Percentiles rank a stretch among this genome's conserved stretches.
phyloP scores from a whole-genome alignment of 2,329 filamentous ascomycete species.

The Diaporthe ilicicola region DNA sequence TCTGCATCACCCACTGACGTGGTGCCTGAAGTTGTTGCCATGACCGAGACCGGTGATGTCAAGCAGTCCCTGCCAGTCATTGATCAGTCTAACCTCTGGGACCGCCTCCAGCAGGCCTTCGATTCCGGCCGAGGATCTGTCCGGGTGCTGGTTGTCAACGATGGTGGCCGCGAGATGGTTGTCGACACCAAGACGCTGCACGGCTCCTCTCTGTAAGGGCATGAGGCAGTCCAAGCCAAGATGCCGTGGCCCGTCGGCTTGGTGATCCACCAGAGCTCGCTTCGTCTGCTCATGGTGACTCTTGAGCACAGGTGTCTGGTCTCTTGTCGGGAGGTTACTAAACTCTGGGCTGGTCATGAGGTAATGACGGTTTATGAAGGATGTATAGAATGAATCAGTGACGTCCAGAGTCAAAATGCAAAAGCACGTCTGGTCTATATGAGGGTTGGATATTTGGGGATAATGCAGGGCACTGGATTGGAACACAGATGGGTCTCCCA shows the following conservation, averaged over 20 bases:
- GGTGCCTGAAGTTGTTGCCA: conserved; percentile 75
- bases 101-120: conserved; percentile 83
- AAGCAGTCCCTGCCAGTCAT: conserved; percentile 95
- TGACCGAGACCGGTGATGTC: conserved; percentile 99
- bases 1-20: not conserved
- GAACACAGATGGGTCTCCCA: not conserved
- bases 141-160: conserved; percentile 94
- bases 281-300: not conserved
- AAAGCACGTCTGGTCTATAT: conserved; percentile 7
- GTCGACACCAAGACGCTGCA: conserved; percentile 99
- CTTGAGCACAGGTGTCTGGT: conserved; percentile 33
- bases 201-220: conserved; percentile 69
- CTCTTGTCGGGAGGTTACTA: conserved; percentile 18
- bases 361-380: conserved; percentile 39
- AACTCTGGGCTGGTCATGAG: conserved; percentile 33
- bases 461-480: conserved; percentile 3
- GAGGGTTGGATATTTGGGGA: not conserved
- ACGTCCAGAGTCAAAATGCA: conserved; percentile 17
- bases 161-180: conserved; percentile 90
- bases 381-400: conserved; percentile 34
- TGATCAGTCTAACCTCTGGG: conserved; percentile 91
- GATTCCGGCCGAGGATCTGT: conserved; percentile 92
- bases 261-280: conserved; percentile 33
- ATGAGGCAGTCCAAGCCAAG: not conserved
- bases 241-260: not conserved